phyloP scores from a whole-genome alignment of 352 stramenopile genomes.

The Phytophthora pisi region DNA sequence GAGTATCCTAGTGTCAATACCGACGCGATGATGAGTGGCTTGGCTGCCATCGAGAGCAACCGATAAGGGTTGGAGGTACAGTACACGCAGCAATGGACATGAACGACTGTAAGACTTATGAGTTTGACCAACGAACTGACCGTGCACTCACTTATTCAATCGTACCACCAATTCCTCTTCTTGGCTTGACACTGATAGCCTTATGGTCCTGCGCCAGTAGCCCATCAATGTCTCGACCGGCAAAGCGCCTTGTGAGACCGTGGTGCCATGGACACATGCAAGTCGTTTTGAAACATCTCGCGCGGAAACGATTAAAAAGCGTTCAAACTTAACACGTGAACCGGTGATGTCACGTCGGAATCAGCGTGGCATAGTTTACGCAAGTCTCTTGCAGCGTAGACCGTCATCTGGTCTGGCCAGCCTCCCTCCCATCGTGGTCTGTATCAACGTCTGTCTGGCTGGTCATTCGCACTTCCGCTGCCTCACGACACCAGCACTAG shows the following conservation, averaged over 20 bases:
- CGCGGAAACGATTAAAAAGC: neutral
- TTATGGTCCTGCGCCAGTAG: no score
- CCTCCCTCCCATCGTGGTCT: neutral
- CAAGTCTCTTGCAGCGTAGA: neutral
- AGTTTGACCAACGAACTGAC: no score
- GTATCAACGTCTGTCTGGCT: neutral
- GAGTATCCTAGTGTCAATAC: constrained; percentile 1
- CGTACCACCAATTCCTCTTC: no score
- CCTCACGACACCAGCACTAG: neutral
- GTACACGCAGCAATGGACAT: no score
- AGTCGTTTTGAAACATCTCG: neutral
- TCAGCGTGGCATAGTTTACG: neutral
- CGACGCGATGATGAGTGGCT: constrained; percentile 2
- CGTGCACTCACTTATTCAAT: no score
- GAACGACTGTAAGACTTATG: no score
- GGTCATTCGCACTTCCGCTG: neutral
- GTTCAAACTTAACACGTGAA: neutral
- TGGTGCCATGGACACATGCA: neutral
- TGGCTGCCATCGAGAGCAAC: constrained; percentile 5
- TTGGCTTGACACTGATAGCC: neutral
- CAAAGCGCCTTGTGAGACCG: neutral
- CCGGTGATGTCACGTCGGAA: neutral
- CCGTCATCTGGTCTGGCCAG: neutral
- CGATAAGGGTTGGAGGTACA: neutral
- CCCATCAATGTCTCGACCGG: constrained; percentile 7